Evolutionary conservation across 1,139 yeast species (phyloP).

Genomic region (Sugiyamaella grinbergsii): DNA sequence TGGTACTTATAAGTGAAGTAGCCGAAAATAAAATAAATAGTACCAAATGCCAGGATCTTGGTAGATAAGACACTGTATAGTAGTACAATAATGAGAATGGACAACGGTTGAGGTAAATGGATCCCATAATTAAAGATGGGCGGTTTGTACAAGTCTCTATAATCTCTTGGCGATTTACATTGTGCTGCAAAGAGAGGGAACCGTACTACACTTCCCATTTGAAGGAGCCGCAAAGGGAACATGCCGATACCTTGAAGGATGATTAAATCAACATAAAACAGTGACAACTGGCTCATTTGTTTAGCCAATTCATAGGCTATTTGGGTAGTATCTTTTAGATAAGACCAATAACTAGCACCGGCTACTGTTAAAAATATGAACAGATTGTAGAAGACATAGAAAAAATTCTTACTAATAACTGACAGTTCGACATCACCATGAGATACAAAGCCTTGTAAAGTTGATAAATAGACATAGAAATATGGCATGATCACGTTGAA

Average conservation of each 20-base stretch:
- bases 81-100: slow-evolving; percentile 71
- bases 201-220: slow-evolving; percentile 65
- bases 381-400: slow-evolving; percentile 80
- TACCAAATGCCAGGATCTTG: slow-evolving; percentile 71
- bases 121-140: slow-evolving; percentile 81
- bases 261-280: slow-evolving; percentile 80
- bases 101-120: slow-evolving; percentile 76
- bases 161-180: slow-evolving; percentile 68
- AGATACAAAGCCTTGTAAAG: slow-evolving; percentile 73
- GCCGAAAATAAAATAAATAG: slow-evolving; percentile 71
- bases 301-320: slow-evolving; percentile 78
- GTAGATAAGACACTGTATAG: slow-evolving; percentile 75
- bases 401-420: slow-evolving; percentile 76
- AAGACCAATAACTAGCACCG: slow-evolving; percentile 62
- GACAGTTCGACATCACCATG: slow-evolving; percentile 81
- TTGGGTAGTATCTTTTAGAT: slow-evolving; percentile 73
- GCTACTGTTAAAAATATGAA: slow-evolving; percentile 81
- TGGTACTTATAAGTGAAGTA: slow-evolving; percentile 81
- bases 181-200: slow-evolving; percentile 60
- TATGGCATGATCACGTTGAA: slow-evolving; percentile 75
- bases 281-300: slow-evolving; percentile 66
- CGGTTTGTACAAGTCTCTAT: slow-evolving; percentile 69
- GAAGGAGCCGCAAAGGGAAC: slow-evolving; percentile 73
- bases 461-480: slow-evolving; percentile 68
- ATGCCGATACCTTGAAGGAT: slow-evolving; percentile 82